Conservation (phyloP, 140 eudicot genomes). For the Ambrosia hybrid region DNA sequence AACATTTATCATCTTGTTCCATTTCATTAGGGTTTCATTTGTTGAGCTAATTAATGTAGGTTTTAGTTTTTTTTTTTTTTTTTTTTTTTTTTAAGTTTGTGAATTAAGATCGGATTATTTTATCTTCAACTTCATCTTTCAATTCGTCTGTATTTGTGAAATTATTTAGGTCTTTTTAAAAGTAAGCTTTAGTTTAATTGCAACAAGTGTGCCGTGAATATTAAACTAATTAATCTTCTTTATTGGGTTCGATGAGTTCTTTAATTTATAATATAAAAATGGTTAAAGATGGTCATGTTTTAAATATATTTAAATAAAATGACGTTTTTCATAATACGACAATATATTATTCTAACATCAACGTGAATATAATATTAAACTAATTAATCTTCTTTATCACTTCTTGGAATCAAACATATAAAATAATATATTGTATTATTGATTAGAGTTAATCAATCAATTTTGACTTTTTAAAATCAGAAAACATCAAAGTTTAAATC, state of each 20-base stretch:
- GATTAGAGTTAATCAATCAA: slow-evolving; percentile 27
- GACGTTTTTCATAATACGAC: slow-evolving; percentile 12
- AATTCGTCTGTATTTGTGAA: slow-evolving; percentile 22
- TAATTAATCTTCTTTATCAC: slow-evolving; percentile 15
- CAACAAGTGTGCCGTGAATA: slow-evolving; percentile 22
- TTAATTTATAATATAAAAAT: slow-evolving; percentile 1
- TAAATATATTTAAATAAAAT: neutral
- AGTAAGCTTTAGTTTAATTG: slow-evolving; percentile 1
- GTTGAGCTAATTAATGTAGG: slow-evolving; percentile 21
- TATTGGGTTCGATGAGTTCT: slow-evolving; percentile 22
- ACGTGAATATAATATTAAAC: slow-evolving; percentile 8
- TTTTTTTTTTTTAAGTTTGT: slow-evolving; percentile 1
- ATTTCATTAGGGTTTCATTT: slow-evolving; percentile 4
- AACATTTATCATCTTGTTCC: neutral
- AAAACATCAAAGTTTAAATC: neutral
- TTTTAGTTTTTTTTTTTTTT: neutral
- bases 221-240: slow-evolving; percentile 22
- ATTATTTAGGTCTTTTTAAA: slow-evolving; percentile 10
- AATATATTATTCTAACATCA: slow-evolving; percentile 8
- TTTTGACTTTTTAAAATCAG: neutral
- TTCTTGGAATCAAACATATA: slow-evolving; percentile 23
- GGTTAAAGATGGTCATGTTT: slow-evolving; percentile 15
- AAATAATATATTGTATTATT: neutral
- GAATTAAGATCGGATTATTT: slow-evolving; percentile 22
- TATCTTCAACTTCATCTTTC: too few relatives aligned